phyloP scores from a whole-genome alignment of 768 basidiomycete genomes.

The Daedalea quercina region DNA sequence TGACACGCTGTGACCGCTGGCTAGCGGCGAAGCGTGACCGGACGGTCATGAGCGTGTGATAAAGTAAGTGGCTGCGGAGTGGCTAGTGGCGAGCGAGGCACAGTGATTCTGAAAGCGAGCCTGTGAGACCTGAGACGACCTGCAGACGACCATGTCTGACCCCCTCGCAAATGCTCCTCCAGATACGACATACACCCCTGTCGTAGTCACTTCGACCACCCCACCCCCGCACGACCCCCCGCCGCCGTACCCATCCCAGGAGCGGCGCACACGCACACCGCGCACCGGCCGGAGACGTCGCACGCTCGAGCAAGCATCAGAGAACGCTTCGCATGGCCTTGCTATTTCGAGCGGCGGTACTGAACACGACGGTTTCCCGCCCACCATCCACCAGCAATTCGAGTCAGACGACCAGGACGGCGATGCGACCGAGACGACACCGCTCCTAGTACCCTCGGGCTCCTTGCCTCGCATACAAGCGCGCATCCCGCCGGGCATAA shows the following conservation, averaged over 20 bases:
- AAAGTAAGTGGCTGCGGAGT: too few relatives aligned
- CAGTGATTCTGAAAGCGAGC: too few relatives aligned
- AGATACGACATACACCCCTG: slow-evolving; percentile 1
- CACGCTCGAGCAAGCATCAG: slow-evolving; percentile 22
- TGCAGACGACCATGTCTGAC: slow-evolving; percentile 1
- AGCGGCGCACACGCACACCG: slow-evolving; percentile 34
- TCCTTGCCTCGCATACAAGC: slow-evolving; percentile 13
- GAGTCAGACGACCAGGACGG: slow-evolving; percentile 11
- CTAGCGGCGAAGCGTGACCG: too few relatives aligned
- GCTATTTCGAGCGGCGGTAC: slow-evolving; percentile 29
- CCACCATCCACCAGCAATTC: slow-evolving; percentile 16
- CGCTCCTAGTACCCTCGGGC: slow-evolving; percentile 29
- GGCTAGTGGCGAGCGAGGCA: too few relatives aligned
- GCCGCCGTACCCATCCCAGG: slow-evolving; percentile 58
- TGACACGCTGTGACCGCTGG: too few relatives aligned
- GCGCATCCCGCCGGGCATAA: slow-evolving; percentile 9
- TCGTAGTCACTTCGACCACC: slow-evolving; percentile 11
- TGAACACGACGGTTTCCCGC: slow-evolving; percentile 16
- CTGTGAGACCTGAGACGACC: too few relatives aligned
- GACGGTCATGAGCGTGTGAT: too few relatives aligned
- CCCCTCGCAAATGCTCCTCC: background rate
- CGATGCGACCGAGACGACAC: slow-evolving; percentile 41
- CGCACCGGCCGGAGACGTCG: slow-evolving; percentile 25
- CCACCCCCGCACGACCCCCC: slow-evolving; percentile 58
- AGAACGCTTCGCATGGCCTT: slow-evolving; percentile 22